Percentiles rank a stretch among this genome's conserved stretches.
These are phyloP conservation scores for Xylariales sp. DNA, from an alignment of 2,329 filamentous ascomycete species.

Conservation along the genomic window DNA sequence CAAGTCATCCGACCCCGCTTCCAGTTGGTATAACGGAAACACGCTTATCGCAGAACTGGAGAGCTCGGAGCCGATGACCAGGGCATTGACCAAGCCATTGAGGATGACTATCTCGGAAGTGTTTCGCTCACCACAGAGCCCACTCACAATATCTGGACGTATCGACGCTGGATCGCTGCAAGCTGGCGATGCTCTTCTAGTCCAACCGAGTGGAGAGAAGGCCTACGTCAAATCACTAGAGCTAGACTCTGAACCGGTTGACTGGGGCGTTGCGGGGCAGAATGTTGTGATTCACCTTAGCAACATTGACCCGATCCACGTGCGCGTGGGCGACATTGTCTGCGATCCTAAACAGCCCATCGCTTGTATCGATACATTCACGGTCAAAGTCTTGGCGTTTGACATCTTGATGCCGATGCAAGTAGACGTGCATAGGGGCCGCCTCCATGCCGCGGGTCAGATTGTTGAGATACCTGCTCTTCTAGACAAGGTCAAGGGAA, in stretches of 20 bases:
- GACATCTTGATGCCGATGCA: constrained; percentile 89
- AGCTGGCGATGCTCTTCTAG: constrained; percentile 80
- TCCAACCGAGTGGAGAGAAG: constrained; percentile 84
- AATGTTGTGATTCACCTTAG: constrained; percentile 86
- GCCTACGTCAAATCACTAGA: constrained; percentile 86
- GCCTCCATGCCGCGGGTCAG: constrained; percentile 80
- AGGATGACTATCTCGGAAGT: constrained; percentile 90
- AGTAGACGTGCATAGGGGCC: constrained; percentile 88
- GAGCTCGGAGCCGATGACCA: constrained; percentile 76
- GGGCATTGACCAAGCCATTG: constrained; percentile 81
- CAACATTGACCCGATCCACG: constrained; percentile 85
- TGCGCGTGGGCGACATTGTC: constrained; percentile 87
- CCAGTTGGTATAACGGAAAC: constrained; percentile 82
- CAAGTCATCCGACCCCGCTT: constrained; percentile 64
- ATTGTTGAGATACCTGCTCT: constrained; percentile 78
- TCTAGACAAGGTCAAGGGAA: constrained; percentile 82
- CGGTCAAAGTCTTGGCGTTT: constrained; percentile 87
- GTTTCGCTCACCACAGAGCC: constrained; percentile 83
- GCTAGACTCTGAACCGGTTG: constrained; percentile 75
- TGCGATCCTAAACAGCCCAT: constrained; percentile 77
- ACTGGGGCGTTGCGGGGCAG: constrained; percentile 94
- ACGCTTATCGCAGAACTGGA: constrained; percentile 89
- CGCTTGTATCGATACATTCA: constrained; percentile 77
- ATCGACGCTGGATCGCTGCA: constrained; percentile 88
- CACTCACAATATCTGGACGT: constrained; percentile 85